Evolutionary conservation across 1,284 basidiomycete species (phyloP).

Genomic region (Amylostereum areolatum): DNA sequence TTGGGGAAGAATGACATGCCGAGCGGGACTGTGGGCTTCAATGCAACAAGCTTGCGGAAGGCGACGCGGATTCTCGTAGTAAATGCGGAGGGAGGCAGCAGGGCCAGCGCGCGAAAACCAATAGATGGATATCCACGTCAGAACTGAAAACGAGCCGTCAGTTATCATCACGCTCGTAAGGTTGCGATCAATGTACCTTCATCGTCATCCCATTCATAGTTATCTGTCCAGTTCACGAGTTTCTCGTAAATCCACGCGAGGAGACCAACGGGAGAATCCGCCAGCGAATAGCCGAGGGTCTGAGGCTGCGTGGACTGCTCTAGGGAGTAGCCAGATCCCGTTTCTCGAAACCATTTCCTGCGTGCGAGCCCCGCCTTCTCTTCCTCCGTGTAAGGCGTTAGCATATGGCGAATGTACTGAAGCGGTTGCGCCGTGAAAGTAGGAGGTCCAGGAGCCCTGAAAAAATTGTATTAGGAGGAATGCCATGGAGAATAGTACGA

Average conservation of each 20-base stretch:
- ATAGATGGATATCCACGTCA: slow-evolving; percentile 35
- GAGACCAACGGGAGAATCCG: slow-evolving; percentile 53
- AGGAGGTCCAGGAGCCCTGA: not conserved
- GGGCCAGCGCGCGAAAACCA: slow-evolving; percentile 34
- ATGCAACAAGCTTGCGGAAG: not conserved
- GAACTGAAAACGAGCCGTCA: slow-evolving; percentile 18
- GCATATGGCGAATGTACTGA: slow-evolving; percentile 17
- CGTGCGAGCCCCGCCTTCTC: slow-evolving; percentile 19
- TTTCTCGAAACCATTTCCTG: slow-evolving; percentile 11
- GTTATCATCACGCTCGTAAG: not conserved
- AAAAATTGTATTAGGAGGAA: not conserved
- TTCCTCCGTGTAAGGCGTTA: slow-evolving; percentile 18
- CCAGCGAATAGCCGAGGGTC: slow-evolving; percentile 38
- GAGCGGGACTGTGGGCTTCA: slow-evolving; percentile 22
- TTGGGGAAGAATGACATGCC: slow-evolving; percentile 28
- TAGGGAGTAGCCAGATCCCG: slow-evolving; percentile 23
- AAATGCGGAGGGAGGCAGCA: slow-evolving; percentile 32
- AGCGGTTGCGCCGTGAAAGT: slow-evolving; percentile 17
- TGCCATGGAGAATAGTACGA: not conserved
- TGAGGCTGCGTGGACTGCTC: slow-evolving; percentile 30
- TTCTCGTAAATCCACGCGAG: slow-evolving; percentile 62
- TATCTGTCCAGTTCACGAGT: slow-evolving; percentile 43
- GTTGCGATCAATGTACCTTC: slow-evolving; percentile 26
- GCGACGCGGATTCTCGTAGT: slow-evolving; percentile 23
- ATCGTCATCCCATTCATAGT: slow-evolving; percentile 46